These are phyloP conservation scores for Fusarium caatingaense DNA, from an alignment of 2,329 filamentous ascomycete species.

Conservation along the genomic window DNA sequence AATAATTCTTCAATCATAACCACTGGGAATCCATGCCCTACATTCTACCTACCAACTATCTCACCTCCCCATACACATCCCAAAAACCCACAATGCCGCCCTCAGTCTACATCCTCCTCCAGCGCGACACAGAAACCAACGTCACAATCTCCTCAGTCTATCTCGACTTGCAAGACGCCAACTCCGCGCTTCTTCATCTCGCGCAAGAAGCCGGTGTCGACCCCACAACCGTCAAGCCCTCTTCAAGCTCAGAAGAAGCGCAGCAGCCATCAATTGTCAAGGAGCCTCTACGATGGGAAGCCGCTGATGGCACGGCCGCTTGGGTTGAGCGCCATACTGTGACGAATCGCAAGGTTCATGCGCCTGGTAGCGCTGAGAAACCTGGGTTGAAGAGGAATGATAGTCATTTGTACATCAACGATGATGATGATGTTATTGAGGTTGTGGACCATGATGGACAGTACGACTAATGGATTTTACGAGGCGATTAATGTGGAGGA, in stretches of 20 bases:
- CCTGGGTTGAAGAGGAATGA: slow-evolving; percentile 40
- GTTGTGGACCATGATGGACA: slow-evolving; percentile 41
- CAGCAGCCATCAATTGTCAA: slow-evolving; percentile 27
- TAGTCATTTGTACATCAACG: slow-evolving; percentile 44
- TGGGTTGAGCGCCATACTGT: slow-evolving; percentile 54
- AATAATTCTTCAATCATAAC: background rate
- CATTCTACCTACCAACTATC: slow-evolving; percentile 12
- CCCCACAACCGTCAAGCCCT: slow-evolving; percentile 30
- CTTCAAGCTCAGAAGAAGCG: background rate
- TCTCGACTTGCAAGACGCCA: slow-evolving; percentile 51
- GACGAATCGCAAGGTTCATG: slow-evolving; percentile 30
- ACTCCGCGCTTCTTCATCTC: slow-evolving; percentile 48
- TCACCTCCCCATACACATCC: slow-evolving; percentile 16
- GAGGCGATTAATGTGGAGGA: slow-evolving; percentile 28
- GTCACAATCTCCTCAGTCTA: slow-evolving; percentile 49
- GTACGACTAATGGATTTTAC: slow-evolving; percentile 35
- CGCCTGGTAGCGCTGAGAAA: slow-evolving; percentile 10
- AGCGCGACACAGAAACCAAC: slow-evolving; percentile 44
- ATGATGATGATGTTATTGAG: slow-evolving; percentile 46
- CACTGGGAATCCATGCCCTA: slow-evolving; percentile 14
- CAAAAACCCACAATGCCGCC: slow-evolving; percentile 40
- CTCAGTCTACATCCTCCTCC: slow-evolving; percentile 51
- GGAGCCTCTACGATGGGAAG: slow-evolving; percentile 51
- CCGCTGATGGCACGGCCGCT: slow-evolving; percentile 50
- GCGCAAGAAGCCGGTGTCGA: slow-evolving; percentile 46